Conservation (phyloP, 2,329 filamentous ascomycete species). For the Emmonsiellopsis sp. region DNA sequence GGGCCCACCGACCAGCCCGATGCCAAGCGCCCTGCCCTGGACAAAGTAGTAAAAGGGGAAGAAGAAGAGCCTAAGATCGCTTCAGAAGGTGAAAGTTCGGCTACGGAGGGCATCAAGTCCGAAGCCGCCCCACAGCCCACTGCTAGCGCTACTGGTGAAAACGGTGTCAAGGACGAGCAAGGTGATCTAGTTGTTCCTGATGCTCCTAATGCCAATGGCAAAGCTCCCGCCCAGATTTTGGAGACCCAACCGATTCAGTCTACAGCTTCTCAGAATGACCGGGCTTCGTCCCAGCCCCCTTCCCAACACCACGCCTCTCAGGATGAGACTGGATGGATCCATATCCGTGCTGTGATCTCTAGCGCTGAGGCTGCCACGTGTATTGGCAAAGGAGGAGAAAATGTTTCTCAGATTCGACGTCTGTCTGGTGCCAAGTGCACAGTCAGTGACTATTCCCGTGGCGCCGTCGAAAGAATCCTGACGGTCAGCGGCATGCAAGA, state of each 20-base stretch:
- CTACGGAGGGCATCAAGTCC: constrained; percentile 36
- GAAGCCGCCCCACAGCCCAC: constrained; percentile 29
- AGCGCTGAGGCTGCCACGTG: constrained; percentile 96
- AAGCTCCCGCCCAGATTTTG: constrained; percentile 33
- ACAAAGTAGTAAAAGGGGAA: constrained; percentile 74
- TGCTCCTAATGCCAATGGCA: constrained; percentile 47
- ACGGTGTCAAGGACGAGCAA: constrained; percentile 50
- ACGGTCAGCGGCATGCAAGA: constrained; percentile 96
- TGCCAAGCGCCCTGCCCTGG: constrained; percentile 89
- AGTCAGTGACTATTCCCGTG: constrained; percentile 95
- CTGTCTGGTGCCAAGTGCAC: constrained; percentile 97
- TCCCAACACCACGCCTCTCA: constrained; percentile 45
- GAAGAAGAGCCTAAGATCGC: constrained; percentile 32
- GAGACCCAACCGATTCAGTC: constrained; percentile 53
- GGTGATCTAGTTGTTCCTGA: constrained; percentile 63
- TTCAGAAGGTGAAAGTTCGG: constrained; percentile 2
- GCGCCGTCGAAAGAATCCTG: constrained; percentile 92
- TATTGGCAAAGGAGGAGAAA: constrained; percentile 97
- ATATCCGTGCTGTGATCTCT: constrained; percentile 92
- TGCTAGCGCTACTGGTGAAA: constrained; percentile 24
- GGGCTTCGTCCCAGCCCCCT: constrained; percentile 31
- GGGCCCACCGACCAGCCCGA: constrained; percentile 88
- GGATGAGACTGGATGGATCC: constrained; percentile 93
- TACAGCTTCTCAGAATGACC: constrained; percentile 47
- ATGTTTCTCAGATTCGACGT: constrained; percentile 92